phyloP scores from a whole-genome alignment of 768 basidiomycete genomes.

The Brasilioporus rufonigricans region DNA sequence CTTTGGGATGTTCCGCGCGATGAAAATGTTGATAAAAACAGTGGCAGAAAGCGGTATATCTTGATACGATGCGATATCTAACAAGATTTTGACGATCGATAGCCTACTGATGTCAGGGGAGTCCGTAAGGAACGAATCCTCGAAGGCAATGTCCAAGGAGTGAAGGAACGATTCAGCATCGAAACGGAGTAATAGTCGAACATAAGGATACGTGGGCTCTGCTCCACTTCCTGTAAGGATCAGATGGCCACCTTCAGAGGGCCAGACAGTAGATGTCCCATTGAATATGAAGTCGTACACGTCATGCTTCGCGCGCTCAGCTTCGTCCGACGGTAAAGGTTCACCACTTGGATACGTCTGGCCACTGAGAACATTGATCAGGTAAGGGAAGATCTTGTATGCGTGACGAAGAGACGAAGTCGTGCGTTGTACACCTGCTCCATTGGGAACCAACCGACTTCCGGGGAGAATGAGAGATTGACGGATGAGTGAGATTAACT shows the following conservation, averaged over 20 bases:
- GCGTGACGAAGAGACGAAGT: conserved; percentile 56
- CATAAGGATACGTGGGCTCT: conserved; percentile 90
- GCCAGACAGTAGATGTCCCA: conserved; percentile 78
- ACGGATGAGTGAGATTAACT: conserved; percentile 75
- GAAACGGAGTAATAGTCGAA: conserved; percentile 77
- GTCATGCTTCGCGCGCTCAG: conserved; percentile 62
- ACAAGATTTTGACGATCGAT: conserved; percentile 76
- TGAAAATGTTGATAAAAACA: conserved; percentile 92
- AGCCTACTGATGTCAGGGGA: conserved; percentile 67
- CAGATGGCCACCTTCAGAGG: conserved; percentile 69
- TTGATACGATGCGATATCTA: conserved; percentile 65
- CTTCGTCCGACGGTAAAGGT: conserved; percentile 62
- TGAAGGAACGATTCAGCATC: conserved; percentile 95
- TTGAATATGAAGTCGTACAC: conserved; percentile 85
- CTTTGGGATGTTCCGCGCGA: conserved; percentile 95
- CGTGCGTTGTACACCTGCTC: conserved; percentile 13
- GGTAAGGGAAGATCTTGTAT: conserved; percentile 89
- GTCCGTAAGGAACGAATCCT: conserved; percentile 86
- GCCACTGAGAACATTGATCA: conserved; percentile 78
- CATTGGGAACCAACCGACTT: conserved; percentile 4
- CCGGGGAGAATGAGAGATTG: conserved; percentile 23
- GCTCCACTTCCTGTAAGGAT: conserved; percentile 69
- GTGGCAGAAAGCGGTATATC: conserved; percentile 58
- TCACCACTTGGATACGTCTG: conserved; percentile 85
- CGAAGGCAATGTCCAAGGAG: conserved; percentile 91